Percentiles rank a stretch among this genome's conserved stretches.
These are phyloP conservation scores for Sisymbrium altissimum DNA, from an alignment of 345 rosid species.

Conservation along the genomic window DNA sequence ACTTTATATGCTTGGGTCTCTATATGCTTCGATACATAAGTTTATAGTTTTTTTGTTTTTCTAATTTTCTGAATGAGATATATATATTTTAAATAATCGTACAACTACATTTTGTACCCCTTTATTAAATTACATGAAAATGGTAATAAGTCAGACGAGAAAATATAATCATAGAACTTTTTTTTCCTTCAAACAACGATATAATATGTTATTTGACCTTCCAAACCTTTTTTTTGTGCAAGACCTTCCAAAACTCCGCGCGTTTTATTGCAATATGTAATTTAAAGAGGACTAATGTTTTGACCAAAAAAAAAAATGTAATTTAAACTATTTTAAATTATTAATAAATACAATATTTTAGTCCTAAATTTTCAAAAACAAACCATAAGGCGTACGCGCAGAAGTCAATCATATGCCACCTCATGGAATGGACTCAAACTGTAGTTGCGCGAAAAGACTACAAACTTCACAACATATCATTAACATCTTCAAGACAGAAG, in stretches of 20 bases:
- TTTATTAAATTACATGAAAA: neutral
- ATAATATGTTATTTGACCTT: neutral
- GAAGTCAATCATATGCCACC: neutral
- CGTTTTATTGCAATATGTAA: conserved; percentile 8
- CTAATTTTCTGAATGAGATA: neutral
- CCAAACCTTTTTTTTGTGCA: too few relatives aligned
- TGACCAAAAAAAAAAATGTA: too few relatives aligned
- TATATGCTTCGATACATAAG: too few relatives aligned
- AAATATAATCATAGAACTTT: neutral
- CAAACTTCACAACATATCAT: neutral
- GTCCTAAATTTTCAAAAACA: neutral
- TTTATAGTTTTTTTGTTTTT: neutral
- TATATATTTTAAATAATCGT: neutral
- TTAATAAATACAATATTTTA: neutral
- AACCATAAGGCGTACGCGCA: neutral
- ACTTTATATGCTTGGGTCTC: too few relatives aligned
- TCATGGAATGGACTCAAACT: neutral
- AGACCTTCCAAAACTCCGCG: too few relatives aligned
- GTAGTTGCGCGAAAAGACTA: conserved; percentile 3
- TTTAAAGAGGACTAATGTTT: too few relatives aligned
- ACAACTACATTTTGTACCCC: neutral
- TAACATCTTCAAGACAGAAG: conserved; percentile 42
- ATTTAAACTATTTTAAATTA: neutral
- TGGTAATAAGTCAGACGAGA: neutral
- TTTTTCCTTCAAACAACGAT: neutral